A percentile compares a stretch with the other conserved stretches of the same genome.
Evolutionary conservation across 2,329 filamentous ascomycete genomes (phyloP).

Genomic region (Diaporthe caulivora): DNA sequence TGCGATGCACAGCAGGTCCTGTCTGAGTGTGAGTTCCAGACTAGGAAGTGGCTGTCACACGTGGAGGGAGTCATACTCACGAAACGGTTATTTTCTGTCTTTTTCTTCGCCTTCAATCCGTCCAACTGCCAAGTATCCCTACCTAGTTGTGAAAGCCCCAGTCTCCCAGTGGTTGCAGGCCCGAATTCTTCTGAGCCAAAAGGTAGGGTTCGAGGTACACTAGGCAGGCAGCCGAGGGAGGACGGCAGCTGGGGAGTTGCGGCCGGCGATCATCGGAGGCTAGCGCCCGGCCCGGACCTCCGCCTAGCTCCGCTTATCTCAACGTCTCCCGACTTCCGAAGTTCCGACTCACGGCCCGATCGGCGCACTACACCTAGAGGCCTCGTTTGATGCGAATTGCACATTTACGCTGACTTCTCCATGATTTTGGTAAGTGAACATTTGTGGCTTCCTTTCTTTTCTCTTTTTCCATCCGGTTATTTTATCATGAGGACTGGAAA

Average conservation of each 20-base stretch:
- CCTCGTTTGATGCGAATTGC: not conserved
- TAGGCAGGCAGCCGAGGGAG: not conserved
- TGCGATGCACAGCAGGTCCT: not conserved
- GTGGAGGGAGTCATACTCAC: not conserved
- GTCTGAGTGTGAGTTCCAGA: not conserved
- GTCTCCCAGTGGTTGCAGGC: not conserved
- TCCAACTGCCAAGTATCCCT: not conserved
- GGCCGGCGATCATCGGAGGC: constrained; percentile 13
- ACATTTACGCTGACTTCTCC: not conserved
- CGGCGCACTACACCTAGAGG: not conserved
- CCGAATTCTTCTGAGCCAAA: not conserved
- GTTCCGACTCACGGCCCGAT: constrained; percentile 28
- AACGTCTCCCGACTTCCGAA: constrained; percentile 37
- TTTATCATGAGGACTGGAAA: not conserved
- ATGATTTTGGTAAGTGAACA: not conserved
- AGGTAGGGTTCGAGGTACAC: not conserved
- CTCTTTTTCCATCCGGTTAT: not conserved
- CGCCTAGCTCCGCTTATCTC: constrained; percentile 35
- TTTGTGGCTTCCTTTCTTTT: too few species aligned
- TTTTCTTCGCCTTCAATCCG: too few species aligned
- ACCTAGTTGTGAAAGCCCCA: not conserved
- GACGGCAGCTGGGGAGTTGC: constrained; percentile 1
- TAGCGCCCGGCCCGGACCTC: constrained; percentile 21
- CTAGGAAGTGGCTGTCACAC: not conserved
- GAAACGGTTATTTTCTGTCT: too few species aligned